Conservation (phyloP, 208 protist genomes). For the Leishmania tropica region DNA sequence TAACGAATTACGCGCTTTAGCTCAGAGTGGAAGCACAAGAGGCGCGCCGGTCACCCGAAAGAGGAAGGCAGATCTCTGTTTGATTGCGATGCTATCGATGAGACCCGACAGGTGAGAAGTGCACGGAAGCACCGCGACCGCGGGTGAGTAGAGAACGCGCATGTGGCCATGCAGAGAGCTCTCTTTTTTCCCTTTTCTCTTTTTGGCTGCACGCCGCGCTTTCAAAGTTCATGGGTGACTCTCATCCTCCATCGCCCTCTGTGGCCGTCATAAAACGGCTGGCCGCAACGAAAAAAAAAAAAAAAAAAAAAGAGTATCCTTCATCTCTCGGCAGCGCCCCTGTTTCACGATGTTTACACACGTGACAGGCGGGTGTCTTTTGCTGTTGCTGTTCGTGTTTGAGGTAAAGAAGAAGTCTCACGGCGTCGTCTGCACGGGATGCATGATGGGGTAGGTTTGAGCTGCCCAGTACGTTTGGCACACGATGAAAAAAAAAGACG, state of each 20-base stretch:
- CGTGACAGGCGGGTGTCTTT: not conserved
- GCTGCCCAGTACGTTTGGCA: not conserved
- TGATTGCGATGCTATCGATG: not conserved
- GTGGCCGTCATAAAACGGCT: not conserved
- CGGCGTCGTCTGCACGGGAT: not conserved
- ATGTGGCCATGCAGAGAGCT: not conserved
- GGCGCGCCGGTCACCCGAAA: not conserved
- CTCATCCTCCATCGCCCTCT: not conserved
- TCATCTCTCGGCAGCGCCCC: not conserved
- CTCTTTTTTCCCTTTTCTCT: not conserved
- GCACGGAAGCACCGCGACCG: not conserved
- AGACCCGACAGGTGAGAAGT: not conserved
- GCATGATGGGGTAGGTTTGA: not conserved
- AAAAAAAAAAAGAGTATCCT: not conserved
- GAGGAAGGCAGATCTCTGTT: not conserved
- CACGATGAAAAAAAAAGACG: not conserved
- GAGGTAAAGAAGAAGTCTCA: not conserved
- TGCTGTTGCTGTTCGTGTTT: not conserved
- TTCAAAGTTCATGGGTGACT: not conserved
- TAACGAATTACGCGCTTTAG: conserved; percentile 87
- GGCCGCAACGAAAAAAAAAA: not conserved
- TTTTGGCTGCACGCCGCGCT: not conserved
- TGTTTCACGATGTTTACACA: not conserved
- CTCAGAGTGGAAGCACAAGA: not conserved
- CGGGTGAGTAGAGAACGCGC: not conserved